Evolutionary conservation across 202 grass and related monocot genomes (phyloP), one percentile per base, ranked within the genome.

Genomic region (Panicum virgatum): DNA sequence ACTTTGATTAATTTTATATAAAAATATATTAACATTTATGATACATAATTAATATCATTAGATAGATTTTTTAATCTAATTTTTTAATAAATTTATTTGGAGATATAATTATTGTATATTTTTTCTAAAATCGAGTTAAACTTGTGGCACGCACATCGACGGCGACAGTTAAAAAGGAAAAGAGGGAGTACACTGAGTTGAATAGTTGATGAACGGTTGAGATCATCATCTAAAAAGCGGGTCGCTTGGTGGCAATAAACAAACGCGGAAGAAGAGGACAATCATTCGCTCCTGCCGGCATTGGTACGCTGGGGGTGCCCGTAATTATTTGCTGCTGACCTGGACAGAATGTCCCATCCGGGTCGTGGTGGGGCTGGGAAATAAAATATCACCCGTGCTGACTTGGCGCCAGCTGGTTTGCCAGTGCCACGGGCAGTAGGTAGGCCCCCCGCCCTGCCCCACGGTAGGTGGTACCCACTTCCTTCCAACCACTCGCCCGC

Each of bases 351-450:
- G 84, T 76, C 84, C 84, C 62, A 66, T 74, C 59, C 38, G 37
- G 25, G 25, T 44, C 9, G 69, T 48, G 70, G 69, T 75, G 78
- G 84, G 2, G 42, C 78, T 42, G 6, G 25, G 25, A 45, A 56
- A 25, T 37, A 59, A 66, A 80, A 36, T 59, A 74, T 2, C 47
- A 16, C 7, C 38, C 19, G 16, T 59, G 77, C 84, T 81, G 84
- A 81, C 62, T 69, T 86, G 84, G 77, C 70, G 45, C n/a, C 52
- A 81, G 78, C 62, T 86, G 62, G 62, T 68, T 56, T 45, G 84
- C 62, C 69, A 60, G 52, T 39, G 40, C 77, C 42, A 81, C 2
- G 7, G 48, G 19, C 52, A 67, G 69, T 29, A 69, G 10, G 60
- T 61, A 2, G 84, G 60, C 6, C 73, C 73, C 73, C 73, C 52